phyloP scores from a whole-genome alignment of 345 rosid genomes.

The Microthlaspi erraticum region DNA sequence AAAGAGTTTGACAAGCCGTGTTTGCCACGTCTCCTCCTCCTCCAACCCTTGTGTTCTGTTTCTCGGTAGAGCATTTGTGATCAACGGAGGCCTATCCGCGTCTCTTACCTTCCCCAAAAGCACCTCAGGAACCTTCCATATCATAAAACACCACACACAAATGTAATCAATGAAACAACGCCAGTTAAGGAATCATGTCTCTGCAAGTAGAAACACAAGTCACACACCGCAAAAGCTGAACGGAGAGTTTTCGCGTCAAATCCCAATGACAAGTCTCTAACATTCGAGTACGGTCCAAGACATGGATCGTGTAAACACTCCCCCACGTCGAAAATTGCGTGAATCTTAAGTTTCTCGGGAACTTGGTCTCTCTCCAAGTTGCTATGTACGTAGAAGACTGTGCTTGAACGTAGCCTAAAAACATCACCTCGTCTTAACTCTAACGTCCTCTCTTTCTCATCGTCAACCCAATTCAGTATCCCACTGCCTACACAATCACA shows the following conservation, averaged over 20 bases:
- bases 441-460: slow-evolving; percentile 49
- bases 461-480: slow-evolving; percentile 61
- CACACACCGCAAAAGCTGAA: slow-evolving; percentile 66
- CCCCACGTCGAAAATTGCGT: slow-evolving; percentile 55
- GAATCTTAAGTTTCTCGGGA: slow-evolving; percentile 60
- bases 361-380: slow-evolving; percentile 44
- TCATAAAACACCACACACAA: not conserved
- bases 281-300: slow-evolving; percentile 73
- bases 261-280: slow-evolving; percentile 62
- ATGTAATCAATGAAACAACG: not conserved
- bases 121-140: slow-evolving; percentile 55
- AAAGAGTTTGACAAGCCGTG: slow-evolving; percentile 47
- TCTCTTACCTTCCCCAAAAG: slow-evolving; percentile 40
- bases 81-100: slow-evolving; percentile 45
- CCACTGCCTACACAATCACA: slow-evolving; percentile 53
- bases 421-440: slow-evolving; percentile 68
- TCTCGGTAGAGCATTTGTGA: slow-evolving; percentile 43
- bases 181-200: not conserved
- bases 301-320: slow-evolving; percentile 49
- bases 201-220: not conserved
- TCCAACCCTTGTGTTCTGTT: slow-evolving; percentile 13
- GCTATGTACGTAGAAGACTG: slow-evolving; percentile 70
- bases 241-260: slow-evolving; percentile 65
- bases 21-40: slow-evolving; percentile 33
- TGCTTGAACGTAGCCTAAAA: slow-evolving; percentile 61